Evolutionary conservation across 768 basidiomycete species (phyloP), one percentile per base, ranked within the genome.

Genomic region (Amanita rubescens): DNA sequence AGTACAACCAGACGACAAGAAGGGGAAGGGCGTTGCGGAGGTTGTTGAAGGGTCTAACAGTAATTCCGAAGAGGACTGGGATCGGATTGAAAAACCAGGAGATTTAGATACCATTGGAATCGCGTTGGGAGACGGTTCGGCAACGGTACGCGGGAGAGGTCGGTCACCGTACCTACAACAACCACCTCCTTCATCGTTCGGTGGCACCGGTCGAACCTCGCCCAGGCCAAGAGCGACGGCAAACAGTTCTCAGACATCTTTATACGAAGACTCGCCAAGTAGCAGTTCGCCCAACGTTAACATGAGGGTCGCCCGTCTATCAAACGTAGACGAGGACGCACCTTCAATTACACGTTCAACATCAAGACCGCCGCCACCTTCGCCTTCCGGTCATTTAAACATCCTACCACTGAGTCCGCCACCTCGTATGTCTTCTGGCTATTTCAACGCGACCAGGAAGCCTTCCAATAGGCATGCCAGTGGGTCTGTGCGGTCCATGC

Each of bases 21-120:
- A 30, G 27, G 27, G 27, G 27, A 30, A 30, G 27, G 8, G 8
- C 8, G 27, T 30, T 30, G 27, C 27, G 27, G 27, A 30, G 27
- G 27, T 30, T 30, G 27, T n/a, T n/a, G n/a, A n/a, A n/a, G n/a
- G n/a, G n/a, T n/a, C n/a, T n/a, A 30, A 8, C 5, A 65, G 61
- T 3, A 67, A 69, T 10, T 76, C 75, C 11, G 80, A 85, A 10
- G 85, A 84, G 47, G 90, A 90, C 61, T 92, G 90, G 90, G 89
- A 93, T 57, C 76, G 79, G 33, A 77, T 93, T 60, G 87, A 90
- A 42, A 78, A 80, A 5, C 75, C 77, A 5, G 75, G 82, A 1
- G 86, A 88, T 60, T 60, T 85, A 37, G 82, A 85, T 51, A 67
- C 61, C 1, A 67, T 62, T 15, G 5, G 27, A 30, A 30, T n/a